A percentile compares a stretch with the other conserved stretches of the same genome.
Evolutionary conservation across 257 asterid genomes (phyloP).

Genomic region (Hygrophila difformis): DNA sequence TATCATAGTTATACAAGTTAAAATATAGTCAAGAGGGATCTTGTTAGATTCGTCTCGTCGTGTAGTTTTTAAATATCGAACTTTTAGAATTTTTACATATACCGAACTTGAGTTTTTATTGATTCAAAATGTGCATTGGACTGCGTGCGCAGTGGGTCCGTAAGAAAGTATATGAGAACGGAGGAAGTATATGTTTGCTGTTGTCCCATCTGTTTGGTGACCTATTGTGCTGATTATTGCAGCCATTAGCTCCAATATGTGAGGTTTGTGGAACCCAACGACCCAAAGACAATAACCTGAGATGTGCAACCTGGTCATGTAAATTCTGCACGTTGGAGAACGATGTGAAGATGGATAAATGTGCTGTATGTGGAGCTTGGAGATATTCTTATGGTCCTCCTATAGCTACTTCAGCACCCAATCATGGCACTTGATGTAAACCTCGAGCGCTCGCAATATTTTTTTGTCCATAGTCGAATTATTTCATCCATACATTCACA

Average conservation of each 20-base stretch:
- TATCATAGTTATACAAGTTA: no score
- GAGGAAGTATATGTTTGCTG: neutral
- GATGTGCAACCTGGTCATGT: constrained; percentile 54
- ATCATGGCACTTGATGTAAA: constrained; percentile 51
- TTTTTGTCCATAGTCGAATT: neutral
- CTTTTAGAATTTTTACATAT: no score
- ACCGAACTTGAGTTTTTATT: no score
- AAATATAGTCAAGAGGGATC: no score
- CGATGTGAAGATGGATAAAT: constrained; percentile 45
- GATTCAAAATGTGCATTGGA: no score
- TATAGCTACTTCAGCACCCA: constrained; percentile 41
- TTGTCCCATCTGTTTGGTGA: neutral
- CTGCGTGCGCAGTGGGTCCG: no score
- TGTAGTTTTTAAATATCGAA: no score
- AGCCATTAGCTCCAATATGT: constrained; percentile 74
- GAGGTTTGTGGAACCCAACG: constrained; percentile 53
- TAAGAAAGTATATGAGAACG: no score
- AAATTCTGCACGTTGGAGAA: constrained; percentile 73
- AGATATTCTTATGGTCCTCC: constrained; percentile 72
- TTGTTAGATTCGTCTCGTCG: no score
- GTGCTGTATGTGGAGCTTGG: constrained; percentile 71
- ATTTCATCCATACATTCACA: no score
- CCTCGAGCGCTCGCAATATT: neutral
- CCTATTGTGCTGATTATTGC: constrained; percentile 24
- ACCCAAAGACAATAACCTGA: constrained; percentile 37